Evolutionary conservation across 2,329 filamentous ascomycete species (phyloP), one percentile per base, ranked within the genome.

Genomic region (Paramyrothecium roridum): DNA sequence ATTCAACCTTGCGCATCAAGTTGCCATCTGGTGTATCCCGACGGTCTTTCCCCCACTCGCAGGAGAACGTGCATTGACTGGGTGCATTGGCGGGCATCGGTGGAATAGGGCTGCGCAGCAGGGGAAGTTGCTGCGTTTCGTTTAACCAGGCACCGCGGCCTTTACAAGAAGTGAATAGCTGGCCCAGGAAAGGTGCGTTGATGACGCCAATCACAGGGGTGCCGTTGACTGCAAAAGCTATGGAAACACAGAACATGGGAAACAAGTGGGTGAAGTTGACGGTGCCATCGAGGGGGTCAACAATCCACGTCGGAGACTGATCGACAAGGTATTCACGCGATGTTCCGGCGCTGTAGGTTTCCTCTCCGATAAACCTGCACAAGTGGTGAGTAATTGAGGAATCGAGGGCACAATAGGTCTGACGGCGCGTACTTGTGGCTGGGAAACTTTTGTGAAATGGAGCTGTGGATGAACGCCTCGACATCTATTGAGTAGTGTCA

Each of bases 221-320:
- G 8, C 80, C 77, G 19, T 80, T 70, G 54, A 89, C 65, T 22
- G 87, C 76, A 64, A 92, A 86, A 50, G 80, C 88, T 64, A 92
- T 91, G 37, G 86, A 90, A 47, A 92, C 86, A 70, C 89, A 92
- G 73, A 90, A 91, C 85, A 91, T 90, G 56, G 88, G 88, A 66
- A 90, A 91, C 7, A 90, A 79, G 69, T 92, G 89, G 30, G 88
- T 90, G 73, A 89, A 92, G 76, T 92, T 92, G 57, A 92, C 88
- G 3, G 89, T 92, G 75, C 87, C 88, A 65, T 92, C 89, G 26
- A 92, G 79, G 11, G 89, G 89, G 70, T 93, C 89, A 45, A 92
- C 80, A 64, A 86, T 84, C 89, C 89, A 92, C 33, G 89, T 91
- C 47, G 88, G 88, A 1, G 73, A 63, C 43, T 80, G 67, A 48